These are phyloP conservation scores for Colletotrichum sp. DNA, from an alignment of 2,329 filamentous ascomycete species.

Conservation along the genomic window DNA sequence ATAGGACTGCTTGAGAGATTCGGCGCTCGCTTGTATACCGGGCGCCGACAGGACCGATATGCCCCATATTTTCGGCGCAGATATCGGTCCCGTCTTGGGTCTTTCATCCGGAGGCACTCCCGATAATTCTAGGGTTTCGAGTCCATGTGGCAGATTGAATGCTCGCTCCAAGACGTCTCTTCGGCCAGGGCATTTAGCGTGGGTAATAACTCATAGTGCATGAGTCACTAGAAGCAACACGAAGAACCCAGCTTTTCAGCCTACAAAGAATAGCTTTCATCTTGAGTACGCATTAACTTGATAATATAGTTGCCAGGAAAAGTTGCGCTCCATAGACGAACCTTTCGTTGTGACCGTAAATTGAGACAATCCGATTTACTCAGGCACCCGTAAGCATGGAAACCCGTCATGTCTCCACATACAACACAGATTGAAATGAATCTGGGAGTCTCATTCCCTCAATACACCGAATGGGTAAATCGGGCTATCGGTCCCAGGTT, in stretches of 20 bases:
- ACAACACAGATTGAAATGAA: background rate
- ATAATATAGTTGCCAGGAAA: background rate
- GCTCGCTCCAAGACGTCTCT: background rate
- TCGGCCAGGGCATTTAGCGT: no score
- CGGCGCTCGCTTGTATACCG: background rate
- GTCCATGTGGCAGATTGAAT: background rate
- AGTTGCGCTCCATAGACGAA: background rate
- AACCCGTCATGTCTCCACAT: background rate
- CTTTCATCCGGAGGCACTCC: background rate
- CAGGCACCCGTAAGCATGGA: background rate
- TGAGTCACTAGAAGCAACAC: background rate
- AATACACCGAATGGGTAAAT: background rate
- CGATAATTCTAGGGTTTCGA: background rate
- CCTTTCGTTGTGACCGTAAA: background rate
- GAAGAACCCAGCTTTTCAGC: background rate
- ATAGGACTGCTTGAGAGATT: accelerated
- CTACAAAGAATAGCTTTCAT: background rate
- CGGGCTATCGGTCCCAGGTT: background rate
- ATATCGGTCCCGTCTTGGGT: background rate
- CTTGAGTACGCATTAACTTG: background rate
- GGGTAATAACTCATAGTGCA: background rate
- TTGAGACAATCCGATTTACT: background rate
- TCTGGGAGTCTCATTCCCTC: background rate
- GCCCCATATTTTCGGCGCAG: background rate
- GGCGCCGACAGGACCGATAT: background rate